A percentile compares a stretch with the other conserved stretches of the same genome.
phyloP scores from a whole-genome alignment of 2,329 filamentous ascomycete species.

The Pyrenophora graminea region DNA sequence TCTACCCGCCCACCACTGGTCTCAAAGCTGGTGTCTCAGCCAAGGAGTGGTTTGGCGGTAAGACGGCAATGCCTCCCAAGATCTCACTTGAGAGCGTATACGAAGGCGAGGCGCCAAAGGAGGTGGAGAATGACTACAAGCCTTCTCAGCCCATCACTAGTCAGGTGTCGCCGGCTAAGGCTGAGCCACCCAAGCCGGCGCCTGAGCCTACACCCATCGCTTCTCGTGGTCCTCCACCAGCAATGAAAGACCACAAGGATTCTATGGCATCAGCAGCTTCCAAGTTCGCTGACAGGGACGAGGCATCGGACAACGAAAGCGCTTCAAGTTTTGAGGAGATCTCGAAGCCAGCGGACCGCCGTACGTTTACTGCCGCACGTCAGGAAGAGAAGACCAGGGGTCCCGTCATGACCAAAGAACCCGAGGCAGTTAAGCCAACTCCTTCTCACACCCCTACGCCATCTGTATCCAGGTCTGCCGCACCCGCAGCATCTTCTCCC shows the following conservation, averaged over 20 bases:
- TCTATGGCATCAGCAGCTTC: slow-evolving; percentile 84
- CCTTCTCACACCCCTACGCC: slow-evolving; percentile 43
- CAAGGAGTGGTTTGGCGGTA: slow-evolving; percentile 83
- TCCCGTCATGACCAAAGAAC: slow-evolving; percentile 38
- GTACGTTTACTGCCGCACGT: slow-evolving; percentile 40
- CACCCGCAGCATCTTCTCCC: slow-evolving; percentile 45
- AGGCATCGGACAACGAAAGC: slow-evolving; percentile 65
- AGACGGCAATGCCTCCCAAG: slow-evolving; percentile 82
- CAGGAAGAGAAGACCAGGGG: slow-evolving; percentile 48
- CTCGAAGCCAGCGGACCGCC: slow-evolving; percentile 71
- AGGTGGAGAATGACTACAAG: slow-evolving; percentile 73
- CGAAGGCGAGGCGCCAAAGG: slow-evolving; percentile 78
- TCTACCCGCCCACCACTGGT: slow-evolving; percentile 86
- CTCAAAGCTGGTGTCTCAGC: slow-evolving; percentile 78
- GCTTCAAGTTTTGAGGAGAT: slow-evolving; percentile 87
- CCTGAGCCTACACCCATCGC: slow-evolving; percentile 51
- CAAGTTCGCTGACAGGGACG: slow-evolving; percentile 80
- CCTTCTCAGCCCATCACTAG: slow-evolving; percentile 50
- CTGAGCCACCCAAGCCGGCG: slow-evolving; percentile 56
- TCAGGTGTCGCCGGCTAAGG: slow-evolving; percentile 54
- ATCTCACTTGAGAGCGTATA: slow-evolving; percentile 93
- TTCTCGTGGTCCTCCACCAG: slow-evolving; percentile 63
- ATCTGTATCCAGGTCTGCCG: slow-evolving; percentile 42
- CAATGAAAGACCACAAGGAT: slow-evolving; percentile 80
- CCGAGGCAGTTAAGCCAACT: slow-evolving; percentile 54